A percentile compares a stretch with the other conserved stretches of the same genome.
Conservation (phyloP, 2,329 filamentous ascomycete species). For the Calonectria henricotiae region DNA sequence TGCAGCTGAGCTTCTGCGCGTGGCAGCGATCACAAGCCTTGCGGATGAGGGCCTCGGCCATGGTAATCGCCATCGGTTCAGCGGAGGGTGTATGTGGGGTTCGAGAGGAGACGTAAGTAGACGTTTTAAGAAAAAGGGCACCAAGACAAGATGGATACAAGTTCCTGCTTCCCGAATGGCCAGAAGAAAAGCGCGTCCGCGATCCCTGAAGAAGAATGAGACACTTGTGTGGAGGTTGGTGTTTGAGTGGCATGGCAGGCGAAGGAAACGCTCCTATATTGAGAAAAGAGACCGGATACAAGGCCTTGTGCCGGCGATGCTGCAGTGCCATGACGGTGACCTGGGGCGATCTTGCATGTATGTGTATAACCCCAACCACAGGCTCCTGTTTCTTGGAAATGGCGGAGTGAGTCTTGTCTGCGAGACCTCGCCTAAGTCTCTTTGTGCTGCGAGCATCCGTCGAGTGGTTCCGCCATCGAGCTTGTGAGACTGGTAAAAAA, state of each 20-base stretch:
- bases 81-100: constrained; percentile 38
- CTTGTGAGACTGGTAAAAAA: constrained; percentile 46
- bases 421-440: constrained; percentile 48
- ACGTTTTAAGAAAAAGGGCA: constrained; percentile 51
- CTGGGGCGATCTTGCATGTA: constrained; percentile 34
- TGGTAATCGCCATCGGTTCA: constrained; percentile 54
- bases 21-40: constrained; percentile 67
- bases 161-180: constrained; percentile 22
- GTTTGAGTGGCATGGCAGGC: constrained; percentile 21
- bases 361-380: constrained; percentile 39
- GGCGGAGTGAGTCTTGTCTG: constrained; percentile 36
- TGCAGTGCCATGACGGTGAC: constrained; percentile 22
- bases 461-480: constrained; percentile 46
- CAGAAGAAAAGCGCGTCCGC: not conserved
- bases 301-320: constrained; percentile 28
- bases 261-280: constrained; percentile 34
- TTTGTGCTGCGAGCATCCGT: constrained; percentile 46
- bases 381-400: constrained; percentile 8
- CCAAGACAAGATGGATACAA: constrained; percentile 33
- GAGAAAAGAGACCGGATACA: constrained; percentile 17
- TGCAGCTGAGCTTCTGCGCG: constrained; percentile 65
- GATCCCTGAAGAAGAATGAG: constrained; percentile 23
- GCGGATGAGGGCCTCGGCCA: constrained; percentile 60
- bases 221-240: constrained; percentile 13
- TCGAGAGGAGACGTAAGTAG: constrained; percentile 48